Evolutionary conservation across 1,139 yeast species (phyloP), one percentile per base, ranked within the genome.

Genomic region (Yamadazyma diospyri): DNA sequence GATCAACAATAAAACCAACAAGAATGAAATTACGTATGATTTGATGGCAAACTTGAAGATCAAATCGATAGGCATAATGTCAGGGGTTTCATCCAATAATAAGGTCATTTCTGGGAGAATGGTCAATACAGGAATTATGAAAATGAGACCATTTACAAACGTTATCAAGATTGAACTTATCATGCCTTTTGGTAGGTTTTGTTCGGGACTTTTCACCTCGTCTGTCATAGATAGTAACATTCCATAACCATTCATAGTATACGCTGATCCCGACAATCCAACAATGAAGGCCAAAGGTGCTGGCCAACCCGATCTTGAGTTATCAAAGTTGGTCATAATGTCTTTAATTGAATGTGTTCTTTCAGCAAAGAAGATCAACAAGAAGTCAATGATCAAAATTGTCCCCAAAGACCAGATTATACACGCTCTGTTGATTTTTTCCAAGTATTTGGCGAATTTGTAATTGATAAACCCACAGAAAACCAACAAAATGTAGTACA

Each of bases 211-310:
- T 45, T 78, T 77, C 10, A 85, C 92, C 57, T 85, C 95, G 51
- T 85, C 95, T 22, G 88, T 78, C 67, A 85, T 73, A 6, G 92
- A 81, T 12, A 87, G 85, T 17, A 86, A 64, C 74, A 85, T 79
- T 17, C 92, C 92, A 53, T 81, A 85, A 0, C 94, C 94, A 39
- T 85, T 84, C 48, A 84, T 64, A 16, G 92, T 83, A 55, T 83
- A 83, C 26, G 84, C 79, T 1, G 89, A 77, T 45, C 85, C 82
- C 51, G 83, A 89, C 36, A 85, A 70, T 0, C 94, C 94, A 25
- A 84, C 75, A 34, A 81, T 59, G 40, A 82, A 82, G 1, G 89
- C 86, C 38, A 82, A 46, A 2, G 72, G 64, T 32, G 67, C 74
- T 2, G 84, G 78, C 81, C 87, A 82, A 2, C 89, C 89, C 2